Base-by-base conservation (phyloP, 768 basidiomycete species). In the Tylopilus vinaceipallidus region DNA sequence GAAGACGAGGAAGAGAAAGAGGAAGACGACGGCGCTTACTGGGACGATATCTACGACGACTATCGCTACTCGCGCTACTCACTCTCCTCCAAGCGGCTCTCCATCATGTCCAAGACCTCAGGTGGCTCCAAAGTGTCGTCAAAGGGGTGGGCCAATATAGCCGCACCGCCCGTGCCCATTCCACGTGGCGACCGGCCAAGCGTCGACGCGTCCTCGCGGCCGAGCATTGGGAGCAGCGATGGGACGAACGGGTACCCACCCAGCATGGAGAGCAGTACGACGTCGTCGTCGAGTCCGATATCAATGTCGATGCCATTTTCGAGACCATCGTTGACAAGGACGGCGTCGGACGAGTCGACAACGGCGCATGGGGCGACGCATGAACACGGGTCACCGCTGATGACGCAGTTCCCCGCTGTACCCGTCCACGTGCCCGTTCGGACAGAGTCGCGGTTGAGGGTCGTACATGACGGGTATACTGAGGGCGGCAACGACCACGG, bases 1-100 rank as follows among this genome's bases (percentile, higher is more conserved):
- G 58, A 42, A 11, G 65, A 57, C 2, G 50, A 49, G 16, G 57
- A 37, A 11, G 60, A 50, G 0, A 60, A 58, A 29, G 66, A 60
- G 6, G 60, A 59, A 14, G 68, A 65, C 26, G 69, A 69, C 27
- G 67, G 66, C 10, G 67, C 53, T 36, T 70, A 84, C 46, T 88
- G 86, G 80, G 87, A 88, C 45, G 85, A 88, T 55, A 88, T 91
- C 43, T 91, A 91, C 54, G 88, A 91, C 63, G 80, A 88, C 52
- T 91, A 91, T 61, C 76, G 84, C 20, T 88, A 88, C 54, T 86
- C 86, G 17, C 71, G 82, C 6, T 75, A 74, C 45, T 86, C 84
- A 0, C 70, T 80, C 47, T 73, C 72, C 1, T 72, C 72, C 42
- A 62, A 60, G 49, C 56, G 45, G 4, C 20, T 44, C 35, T 67